Evolutionary conservation across 495 filamentous ascomycete genomes (phyloP).

Genomic region (Bryoglossum gracile): DNA sequence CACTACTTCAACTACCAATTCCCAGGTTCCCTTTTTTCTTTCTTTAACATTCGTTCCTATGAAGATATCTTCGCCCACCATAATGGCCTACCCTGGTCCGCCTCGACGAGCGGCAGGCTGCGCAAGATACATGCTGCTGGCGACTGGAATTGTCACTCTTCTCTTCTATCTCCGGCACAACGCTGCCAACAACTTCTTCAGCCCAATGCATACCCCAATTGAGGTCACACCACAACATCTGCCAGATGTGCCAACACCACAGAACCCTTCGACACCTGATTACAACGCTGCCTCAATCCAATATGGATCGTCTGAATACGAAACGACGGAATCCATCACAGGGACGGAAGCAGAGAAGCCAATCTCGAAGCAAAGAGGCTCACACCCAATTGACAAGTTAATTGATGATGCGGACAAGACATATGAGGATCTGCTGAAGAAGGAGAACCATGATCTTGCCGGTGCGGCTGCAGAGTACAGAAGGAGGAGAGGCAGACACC

Average conservation of each 20-base stretch:
- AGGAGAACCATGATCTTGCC: conserved; percentile 42
- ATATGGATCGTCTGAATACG: no score
- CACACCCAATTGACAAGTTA: conserved; percentile 42
- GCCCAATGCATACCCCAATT: conserved; percentile 1
- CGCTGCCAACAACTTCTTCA: not conserved
- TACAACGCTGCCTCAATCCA: no score
- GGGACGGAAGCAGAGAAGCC: not conserved
- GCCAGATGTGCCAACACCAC: not conserved
- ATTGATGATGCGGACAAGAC: conserved; percentile 36
- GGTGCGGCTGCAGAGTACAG: conserved; percentile 57
- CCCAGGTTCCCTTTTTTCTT: not conserved
- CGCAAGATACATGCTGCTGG: conserved; percentile 8
- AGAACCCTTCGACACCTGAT: not conserved
- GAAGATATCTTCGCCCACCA: conserved; percentile 18
- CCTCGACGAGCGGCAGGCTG: conserved; percentile 16
- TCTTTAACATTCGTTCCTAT: conserved; percentile 2
- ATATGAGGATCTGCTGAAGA: conserved; percentile 33
- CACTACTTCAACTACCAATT: not conserved
- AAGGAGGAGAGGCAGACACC: conserved; percentile 56
- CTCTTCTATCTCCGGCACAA: conserved; percentile 14
- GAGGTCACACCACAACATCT: not conserved
- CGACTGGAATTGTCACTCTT: conserved; percentile 3
- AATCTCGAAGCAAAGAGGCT: not conserved
- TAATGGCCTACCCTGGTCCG: conserved; percentile 20
- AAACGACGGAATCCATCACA: not conserved